Base-by-base conservation (phyloP, 306 rosid species). In the Malus sylvestris region DNA sequence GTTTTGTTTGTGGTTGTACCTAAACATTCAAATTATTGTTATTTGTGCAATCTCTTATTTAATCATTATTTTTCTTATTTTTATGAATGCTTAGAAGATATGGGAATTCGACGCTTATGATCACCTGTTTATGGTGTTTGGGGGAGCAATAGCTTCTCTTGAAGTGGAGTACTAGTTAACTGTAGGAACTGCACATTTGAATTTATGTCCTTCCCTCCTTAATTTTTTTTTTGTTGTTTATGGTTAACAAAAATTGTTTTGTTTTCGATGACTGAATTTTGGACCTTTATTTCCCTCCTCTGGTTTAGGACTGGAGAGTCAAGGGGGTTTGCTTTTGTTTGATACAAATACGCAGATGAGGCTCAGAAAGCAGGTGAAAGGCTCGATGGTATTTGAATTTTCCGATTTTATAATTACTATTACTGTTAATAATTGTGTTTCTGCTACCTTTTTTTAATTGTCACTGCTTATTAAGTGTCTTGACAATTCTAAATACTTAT, bases 321-420 rank as follows among this genome's bases (percentile, higher is more conserved):
- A 6, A 86, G 97, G 82, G 98, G 98, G 27, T 93, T 91, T 74
- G 98, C 98, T 5, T 93, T 93, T 82, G 98, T 93, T 88, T 91
- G 97, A 11, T 93, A 89, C 83, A 93, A 91, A 76, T 91, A 93
- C 74, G 97, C 97, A 7, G 97, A 93, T 27, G 98, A 93, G 84
- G 98, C 98, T 25, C 88, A 85, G 11, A 91, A 93, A 75, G 97
- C 98, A 14, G 98, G 89, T 72, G 98, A 93, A 0, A 91, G 92
- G 88, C 96, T 93, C 10, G 96, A 93, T 27, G 98, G 98, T 91
- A 84, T 38, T 3, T 6, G 11, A 51, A 8, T 7, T n/a, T 33
- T 49, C 55, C 5, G 55, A 49, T 61, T 32, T 64, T 64, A 32
- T 25, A 22, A 63, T 27, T 38, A 10, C 38, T 51, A 8, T 19